Percentiles rank a stretch among this genome's conserved stretches.
Evolutionary conservation across 805 yeast species (phyloP).

Genomic region (Brettanomyces nanus): DNA sequence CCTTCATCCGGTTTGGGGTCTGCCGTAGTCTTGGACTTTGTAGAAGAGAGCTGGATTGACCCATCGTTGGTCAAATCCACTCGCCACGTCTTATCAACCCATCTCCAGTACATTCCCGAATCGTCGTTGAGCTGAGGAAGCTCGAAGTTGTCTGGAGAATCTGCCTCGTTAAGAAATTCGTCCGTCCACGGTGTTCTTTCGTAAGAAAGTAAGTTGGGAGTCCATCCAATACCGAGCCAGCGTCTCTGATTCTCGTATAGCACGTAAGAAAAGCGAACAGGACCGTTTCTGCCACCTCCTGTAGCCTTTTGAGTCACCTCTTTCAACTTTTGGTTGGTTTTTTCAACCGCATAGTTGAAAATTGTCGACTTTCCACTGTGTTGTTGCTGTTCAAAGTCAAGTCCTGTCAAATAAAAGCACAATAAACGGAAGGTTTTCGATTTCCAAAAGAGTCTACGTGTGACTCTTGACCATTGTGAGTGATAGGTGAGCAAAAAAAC

Average conservation of each 20-base stretch:
- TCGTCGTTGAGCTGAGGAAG: conserved; percentile 69
- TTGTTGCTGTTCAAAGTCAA: conserved; percentile 49
- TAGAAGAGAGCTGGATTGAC: conserved; percentile 60
- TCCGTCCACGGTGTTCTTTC: conserved; percentile 98
- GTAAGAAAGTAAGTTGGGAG: conserved; percentile 79
- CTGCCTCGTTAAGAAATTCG: conserved; percentile 81
- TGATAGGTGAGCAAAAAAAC: conserved; percentile 69
- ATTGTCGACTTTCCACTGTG: conserved; percentile 27
- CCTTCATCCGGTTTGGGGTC: conserved; percentile 80
- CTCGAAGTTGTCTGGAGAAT: conserved; percentile 67
- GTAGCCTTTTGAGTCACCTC: conserved; percentile 14
- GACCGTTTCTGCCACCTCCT: conserved; percentile 19
- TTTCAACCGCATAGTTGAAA: conserved; percentile 48
- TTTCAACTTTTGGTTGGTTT: conserved; percentile 34
- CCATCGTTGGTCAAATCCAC: conserved; percentile 86
- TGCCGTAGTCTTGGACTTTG: conserved; percentile 52
- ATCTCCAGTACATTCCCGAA: conserved; percentile 77
- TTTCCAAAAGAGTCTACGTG: conserved; percentile 81
- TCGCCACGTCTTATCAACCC: conserved; percentile 93
- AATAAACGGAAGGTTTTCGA: conserved; percentile 60
- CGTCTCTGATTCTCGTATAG: conserved; percentile 91
- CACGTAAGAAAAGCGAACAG: conserved; percentile 83
- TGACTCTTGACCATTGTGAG: conserved; percentile 75
- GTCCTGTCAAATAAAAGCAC: conserved; percentile 79
- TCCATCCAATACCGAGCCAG: conserved; percentile 99